Evolutionary conservation across 2,329 filamentous ascomycete genomes (phyloP), one percentile per base, ranked within the genome.

Genomic region (Phaeosphaeria sp.): DNA sequence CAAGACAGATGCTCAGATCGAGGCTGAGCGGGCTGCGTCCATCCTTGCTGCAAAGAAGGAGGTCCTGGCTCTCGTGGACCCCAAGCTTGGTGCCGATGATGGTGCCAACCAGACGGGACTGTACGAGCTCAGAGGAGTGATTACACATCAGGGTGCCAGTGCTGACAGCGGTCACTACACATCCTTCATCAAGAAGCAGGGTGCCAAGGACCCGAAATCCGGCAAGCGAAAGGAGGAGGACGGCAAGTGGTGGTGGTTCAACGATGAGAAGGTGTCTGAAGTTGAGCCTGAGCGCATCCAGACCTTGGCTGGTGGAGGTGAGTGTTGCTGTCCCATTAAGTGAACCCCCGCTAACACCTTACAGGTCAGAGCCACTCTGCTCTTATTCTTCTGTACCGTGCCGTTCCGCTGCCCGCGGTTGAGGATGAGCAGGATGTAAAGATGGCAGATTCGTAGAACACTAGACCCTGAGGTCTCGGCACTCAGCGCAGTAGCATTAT

Each of bases 201-300:
- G 86, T 0, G 80, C 83, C 9, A 80, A 92, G 56, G 91, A 96
- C 67, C 84, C 89, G 17, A 87, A 88, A 71, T 91, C 89, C 20
- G 92, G 91, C 65, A 91, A 92, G 81, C 83, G 87, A 70, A 87
- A 86, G 53, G 88, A 91, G 72, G 92, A 96, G 74, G 92, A 96
- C 73, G 93, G 91, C 67, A 97, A 93, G 71, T 99, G 95, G 95
- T 99, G 95, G 94, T 99, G 95, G 94, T 99, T 99, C 85, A 98
- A 99, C 78, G 95, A 99, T 72, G 94, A 99, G 75, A 96, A 93
- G 81, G 95, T 99, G 33, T 88, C 90, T 15, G 95, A 99, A 81
- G 95, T 99, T 25, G 88, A 92, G 17, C 83, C 87, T 24, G 94
- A 98, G 69, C 95, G 96, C 82, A 96, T 99, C 65, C 91, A 94